phyloP scores from a whole-genome alignment of 2,329 filamentous ascomycete genomes.

The Alternaria longipes region DNA sequence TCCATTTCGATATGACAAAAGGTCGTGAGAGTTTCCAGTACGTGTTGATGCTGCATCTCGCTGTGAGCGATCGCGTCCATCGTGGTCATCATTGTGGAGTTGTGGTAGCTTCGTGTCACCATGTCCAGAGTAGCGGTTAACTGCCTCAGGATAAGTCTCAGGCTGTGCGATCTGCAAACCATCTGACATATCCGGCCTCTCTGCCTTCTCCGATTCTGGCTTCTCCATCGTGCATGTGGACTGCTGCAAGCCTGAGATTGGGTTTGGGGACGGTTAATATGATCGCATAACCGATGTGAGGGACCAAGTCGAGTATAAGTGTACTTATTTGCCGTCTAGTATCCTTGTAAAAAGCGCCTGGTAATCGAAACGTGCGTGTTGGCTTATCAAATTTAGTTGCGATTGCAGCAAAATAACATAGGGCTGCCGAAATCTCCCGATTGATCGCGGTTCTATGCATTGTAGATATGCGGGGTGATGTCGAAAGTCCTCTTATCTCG shows the following conservation, averaged over 20 bases:
- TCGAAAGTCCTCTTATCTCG: background rate
- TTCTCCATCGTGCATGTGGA: background rate
- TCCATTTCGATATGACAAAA: background rate
- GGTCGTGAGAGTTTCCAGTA: conserved; percentile 5
- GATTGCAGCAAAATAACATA: conserved; percentile 2
- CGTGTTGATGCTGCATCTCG: background rate
- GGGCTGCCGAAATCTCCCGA: conserved; percentile 4
- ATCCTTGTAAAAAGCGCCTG: background rate
- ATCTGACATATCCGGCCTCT: conserved; percentile 3
- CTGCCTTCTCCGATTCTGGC: background rate
- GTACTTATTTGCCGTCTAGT: background rate
- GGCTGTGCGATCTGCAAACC: conserved; percentile 15
- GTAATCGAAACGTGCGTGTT: background rate
- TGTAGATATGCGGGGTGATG: background rate
- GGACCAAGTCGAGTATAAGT: conserved; percentile 7
- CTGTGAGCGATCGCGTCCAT: background rate
- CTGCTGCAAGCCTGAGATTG: background rate
- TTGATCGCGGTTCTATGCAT: conserved; percentile 1
- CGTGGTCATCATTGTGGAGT: background rate
- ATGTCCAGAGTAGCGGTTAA: conserved; percentile 4
- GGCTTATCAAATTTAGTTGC: background rate
- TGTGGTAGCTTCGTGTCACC: conserved; percentile 14
- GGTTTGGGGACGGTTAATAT: background rate
- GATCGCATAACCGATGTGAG: background rate
- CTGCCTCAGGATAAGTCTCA: conserved; percentile 8